Conservation (phyloP, 169 alveolate genomes). For the Plasmodium blacklocki region DNA sequence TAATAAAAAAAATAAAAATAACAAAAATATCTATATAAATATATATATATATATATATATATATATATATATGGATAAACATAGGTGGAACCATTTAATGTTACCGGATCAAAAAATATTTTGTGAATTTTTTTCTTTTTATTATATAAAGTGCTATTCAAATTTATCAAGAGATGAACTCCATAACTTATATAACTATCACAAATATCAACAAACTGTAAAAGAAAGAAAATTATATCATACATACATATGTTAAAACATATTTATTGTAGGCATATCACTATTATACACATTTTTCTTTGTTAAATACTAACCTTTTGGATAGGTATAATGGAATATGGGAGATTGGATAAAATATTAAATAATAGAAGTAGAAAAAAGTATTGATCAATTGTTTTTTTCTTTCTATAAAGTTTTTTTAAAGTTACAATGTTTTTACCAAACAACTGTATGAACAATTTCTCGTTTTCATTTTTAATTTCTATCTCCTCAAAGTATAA, state of each 20-base stretch:
- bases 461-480: conserved; percentile 70
- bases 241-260: not conserved
- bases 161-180: conserved; percentile 26
- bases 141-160: conserved; percentile 27
- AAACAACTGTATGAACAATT: conserved; percentile 46
- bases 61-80: not conserved
- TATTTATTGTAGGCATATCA: not conserved
- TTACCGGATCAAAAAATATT: conserved; percentile 68
- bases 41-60: not conserved
- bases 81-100: not conserved
- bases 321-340: conserved; percentile 68
- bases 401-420: conserved; percentile 67
- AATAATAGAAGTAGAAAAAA: conserved; percentile 63
- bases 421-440: conserved; percentile 59
- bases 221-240: not conserved
- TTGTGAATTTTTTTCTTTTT: conserved; percentile 67
- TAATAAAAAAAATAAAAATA: conserved; percentile 3
- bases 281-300: not conserved
- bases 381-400: conserved; percentile 42
- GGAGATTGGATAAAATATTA: conserved; percentile 56
- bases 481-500: conserved; percentile 61
- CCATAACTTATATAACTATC: conserved; percentile 42
- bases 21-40: not conserved
- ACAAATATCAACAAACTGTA: conserved; percentile 66
- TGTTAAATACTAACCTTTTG: conserved; percentile 37